Base-by-base conservation (phyloP, 1,139 yeast genomes). In the Saccharomyces hybrid region DNA sequence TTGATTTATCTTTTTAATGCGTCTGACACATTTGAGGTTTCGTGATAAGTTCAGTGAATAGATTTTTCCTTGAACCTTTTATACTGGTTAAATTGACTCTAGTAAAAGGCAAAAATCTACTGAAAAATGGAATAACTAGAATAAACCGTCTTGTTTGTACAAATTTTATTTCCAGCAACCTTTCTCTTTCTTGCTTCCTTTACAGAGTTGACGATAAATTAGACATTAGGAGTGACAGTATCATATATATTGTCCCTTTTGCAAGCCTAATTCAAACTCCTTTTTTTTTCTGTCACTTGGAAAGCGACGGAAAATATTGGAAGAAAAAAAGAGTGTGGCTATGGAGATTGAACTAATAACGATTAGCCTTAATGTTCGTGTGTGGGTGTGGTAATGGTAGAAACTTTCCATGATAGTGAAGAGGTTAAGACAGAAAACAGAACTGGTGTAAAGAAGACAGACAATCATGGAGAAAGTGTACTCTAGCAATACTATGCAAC, bases 351-450 rank as follows among this genome's bases (percentile, higher is more conserved):
- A 16, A 16, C 42, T 16, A 38, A 38, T 38, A 38, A 38, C 42
- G 5, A 34, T 16, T 38, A 38, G 42, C 25, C 42, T 3, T 38
- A 7, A 16, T 8, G 11, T 38, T 7, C 5, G 25, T 38, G 42
- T 38, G 42, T 38, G 42, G 42, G 42, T 38, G 42, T 38, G 42
- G 42, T 38, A 38, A 38, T 38, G 42, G 42, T 38, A 38, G 42
- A 19, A 2, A 16, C 38, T 9, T 38, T 7, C 13, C 9, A 16
- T 16, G 7, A 16, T 38, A 8, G 9, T 38, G 42, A 38, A 38
- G 42, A 16, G 41, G 25, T 16, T 16, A 2, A 16, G 23, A 11
- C 23, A 3, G 42, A 38, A 38, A 38, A 16, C 25, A 16, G 42
- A 38, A 16, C 9, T 38, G 23, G 23, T 38, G 3, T 16, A 4